Percentiles rank a stretch among this genome's conserved stretches.
These are phyloP conservation scores for Oryza punctata DNA, from an alignment of 176 grass and related monocot species.

Conservation along the genomic window DNA sequence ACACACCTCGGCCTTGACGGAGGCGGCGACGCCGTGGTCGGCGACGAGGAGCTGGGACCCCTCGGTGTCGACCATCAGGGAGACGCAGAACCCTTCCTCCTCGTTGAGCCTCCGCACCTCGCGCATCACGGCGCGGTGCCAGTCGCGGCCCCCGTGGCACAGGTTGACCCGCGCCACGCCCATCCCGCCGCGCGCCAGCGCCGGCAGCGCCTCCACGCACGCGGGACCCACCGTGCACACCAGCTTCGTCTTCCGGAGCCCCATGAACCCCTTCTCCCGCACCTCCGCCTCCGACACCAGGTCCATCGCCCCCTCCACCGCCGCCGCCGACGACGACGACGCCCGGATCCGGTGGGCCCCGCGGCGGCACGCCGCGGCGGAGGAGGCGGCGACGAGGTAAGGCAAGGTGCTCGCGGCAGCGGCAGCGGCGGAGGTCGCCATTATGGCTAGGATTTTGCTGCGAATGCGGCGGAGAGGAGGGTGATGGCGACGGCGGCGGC, in stretches of 20 bases:
- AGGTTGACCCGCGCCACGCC: conserved; percentile 71
- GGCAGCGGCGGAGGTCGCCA: conserved; percentile 22
- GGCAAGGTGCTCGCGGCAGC: neutral
- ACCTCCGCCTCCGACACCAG: conserved; percentile 69
- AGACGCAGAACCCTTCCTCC: conserved; percentile 64
- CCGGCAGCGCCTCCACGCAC: conserved; percentile 51
- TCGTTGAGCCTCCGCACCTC: conserved; percentile 60
- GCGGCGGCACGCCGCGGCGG: neutral
- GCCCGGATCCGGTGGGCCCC: conserved; percentile 23
- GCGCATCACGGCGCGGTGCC: conserved; percentile 54
- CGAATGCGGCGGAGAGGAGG: neutral
- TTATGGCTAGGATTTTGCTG: neutral
- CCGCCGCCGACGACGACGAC: neutral
- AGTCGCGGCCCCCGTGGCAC: conserved; percentile 62
- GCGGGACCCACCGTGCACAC: conserved; percentile 70
- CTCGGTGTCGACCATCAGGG: conserved; percentile 78
- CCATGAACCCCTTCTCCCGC: conserved; percentile 74
- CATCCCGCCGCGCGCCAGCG: conserved; percentile 69
- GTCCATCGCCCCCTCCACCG: conserved; percentile 42
- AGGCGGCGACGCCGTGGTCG: conserved; percentile 52
- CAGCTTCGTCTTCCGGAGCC: conserved; percentile 65
- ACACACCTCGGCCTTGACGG: conserved; percentile 65
- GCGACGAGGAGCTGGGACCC: conserved; percentile 64
- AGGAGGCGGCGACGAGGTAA: neutral
- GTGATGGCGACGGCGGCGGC: neutral